These are phyloP conservation scores for Orbilia quercus DNA, from an alignment of 2,329 filamentous ascomycete genomes.

Conservation along the genomic window DNA sequence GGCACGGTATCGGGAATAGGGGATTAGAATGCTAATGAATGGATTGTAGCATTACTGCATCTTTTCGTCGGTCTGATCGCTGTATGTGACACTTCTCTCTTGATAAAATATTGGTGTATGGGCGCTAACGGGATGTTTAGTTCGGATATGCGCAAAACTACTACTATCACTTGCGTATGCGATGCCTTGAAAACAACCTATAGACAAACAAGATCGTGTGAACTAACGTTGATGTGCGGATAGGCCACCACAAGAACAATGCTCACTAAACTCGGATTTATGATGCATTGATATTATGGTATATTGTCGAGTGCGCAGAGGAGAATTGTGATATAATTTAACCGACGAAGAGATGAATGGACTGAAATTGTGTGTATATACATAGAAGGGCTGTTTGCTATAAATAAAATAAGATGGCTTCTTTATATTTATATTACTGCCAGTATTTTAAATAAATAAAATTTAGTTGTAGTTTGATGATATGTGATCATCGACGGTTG, in stretches of 20 bases:
- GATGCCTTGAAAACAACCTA: background rate
- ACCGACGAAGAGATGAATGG: background rate
- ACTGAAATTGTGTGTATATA: conserved; percentile 29
- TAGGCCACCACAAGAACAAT: conserved; percentile 99
- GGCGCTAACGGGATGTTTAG: conserved; percentile 43
- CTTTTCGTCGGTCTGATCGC: conserved; percentile 79
- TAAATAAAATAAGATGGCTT: conserved; percentile 10
- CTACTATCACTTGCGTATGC: conserved; percentile 98
- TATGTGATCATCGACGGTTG: background rate
- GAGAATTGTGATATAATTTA: conserved; percentile 4
- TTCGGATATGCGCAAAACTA: conserved; percentile 98
- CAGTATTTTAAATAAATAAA: background rate
- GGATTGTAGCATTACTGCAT: conserved; percentile 81
- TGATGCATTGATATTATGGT: conserved; percentile 9
- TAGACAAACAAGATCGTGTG: too few relatives aligned
- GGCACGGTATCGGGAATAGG: conserved; percentile 10
- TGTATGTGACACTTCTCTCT: conserved; percentile 55
- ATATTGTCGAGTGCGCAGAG: background rate
- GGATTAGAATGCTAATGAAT: conserved; percentile 48
- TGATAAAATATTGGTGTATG: background rate
- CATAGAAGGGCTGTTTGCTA: conserved; percentile 18
- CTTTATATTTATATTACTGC: background rate
- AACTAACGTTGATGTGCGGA: conserved; percentile 7
- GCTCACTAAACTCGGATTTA: conserved; percentile 77
- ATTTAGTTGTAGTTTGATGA: too few relatives aligned